Base-by-base conservation (phyloP, 1,139 yeast species). In the Pichia norvegensis region DNA sequence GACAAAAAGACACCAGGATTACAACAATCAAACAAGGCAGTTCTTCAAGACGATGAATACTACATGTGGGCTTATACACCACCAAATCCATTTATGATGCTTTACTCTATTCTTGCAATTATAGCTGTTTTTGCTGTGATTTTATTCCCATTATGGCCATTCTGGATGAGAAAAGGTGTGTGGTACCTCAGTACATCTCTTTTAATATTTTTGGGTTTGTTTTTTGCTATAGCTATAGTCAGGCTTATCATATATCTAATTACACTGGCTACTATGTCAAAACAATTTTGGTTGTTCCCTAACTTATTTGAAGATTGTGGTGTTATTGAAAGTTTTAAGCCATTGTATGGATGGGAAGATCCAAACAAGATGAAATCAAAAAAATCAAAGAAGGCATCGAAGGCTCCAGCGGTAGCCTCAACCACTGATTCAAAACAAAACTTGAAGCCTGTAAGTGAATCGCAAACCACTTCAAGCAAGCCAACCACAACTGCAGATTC, bases 61-160 rank as follows among this genome's bases (percentile, higher is more conserved):
- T 86, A 76, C 60, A 80, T 82, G 41, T 92, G 98, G 98, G 73
- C 79, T 49, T 88, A 81, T 67, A 78, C 76, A 52, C 87, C 90
- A 49, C 87, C 88, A 43, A 85, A 85, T 52, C 76, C 86, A 43
- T 75, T 68, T 66, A 67, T 87, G 72, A 55, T 78, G 63, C 57
- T 76, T 56, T 78, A 85, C 64, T 78, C 95, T 51, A 66, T 73
- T 46, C 65, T 87, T 65, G 74, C 85, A 35, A 68, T 90, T 37
- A 73, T 70, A 13, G 88, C 74, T 21, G 79, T 88, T 11, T 81
- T 92, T 57, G 76, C 86, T 2, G 67, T 88, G 39, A 86, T 92
- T 33, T 73, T 92, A 60, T 94, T 87, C 79, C 99, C 98, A 52
- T 74, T 92, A 58, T 92, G 99, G 99, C 99, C 99, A 21, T 62